phyloP scores from a whole-genome alignment of 1,284 basidiomycete species.

The Fomitopsis pinicola region DNA sequence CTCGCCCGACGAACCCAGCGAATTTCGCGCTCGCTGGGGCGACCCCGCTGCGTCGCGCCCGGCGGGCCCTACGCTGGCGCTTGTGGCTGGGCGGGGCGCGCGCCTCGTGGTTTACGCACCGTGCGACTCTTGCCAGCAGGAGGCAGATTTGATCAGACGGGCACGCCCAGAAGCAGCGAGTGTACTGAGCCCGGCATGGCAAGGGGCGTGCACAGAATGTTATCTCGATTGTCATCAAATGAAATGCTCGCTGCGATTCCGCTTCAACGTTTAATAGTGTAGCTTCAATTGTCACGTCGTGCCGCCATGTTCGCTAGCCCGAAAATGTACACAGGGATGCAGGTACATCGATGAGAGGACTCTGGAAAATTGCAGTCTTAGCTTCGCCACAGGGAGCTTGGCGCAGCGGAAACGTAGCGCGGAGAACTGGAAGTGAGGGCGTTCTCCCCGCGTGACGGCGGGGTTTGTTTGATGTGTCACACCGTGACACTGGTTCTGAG shows the following conservation, averaged over 20 bases:
- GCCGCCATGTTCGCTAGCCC: background rate
- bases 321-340: background rate
- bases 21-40: constrained; percentile 1
- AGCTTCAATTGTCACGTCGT: background rate
- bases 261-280: background rate
- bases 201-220: constrained; percentile 22
- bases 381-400: background rate
- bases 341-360: background rate
- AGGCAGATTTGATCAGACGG: constrained; percentile 16
- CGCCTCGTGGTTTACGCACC: constrained; percentile 15
- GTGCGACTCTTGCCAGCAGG: constrained; percentile 14
- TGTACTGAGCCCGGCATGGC: constrained; percentile 6
- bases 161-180: constrained; percentile 16
- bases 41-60: background rate
- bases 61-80: background rate
- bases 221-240: constrained; percentile 24
- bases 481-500: background rate
- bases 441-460: background rate
- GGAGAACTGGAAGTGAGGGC: background rate
- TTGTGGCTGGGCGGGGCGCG: background rate
- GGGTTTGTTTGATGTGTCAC: background rate
- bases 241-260: background rate
- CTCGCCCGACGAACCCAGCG: constrained; percentile 1
- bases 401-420: background rate
- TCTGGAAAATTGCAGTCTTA: too few species aligned